Conservation (phyloP, 768 basidiomycete species). For the Russula earlei region DNA sequence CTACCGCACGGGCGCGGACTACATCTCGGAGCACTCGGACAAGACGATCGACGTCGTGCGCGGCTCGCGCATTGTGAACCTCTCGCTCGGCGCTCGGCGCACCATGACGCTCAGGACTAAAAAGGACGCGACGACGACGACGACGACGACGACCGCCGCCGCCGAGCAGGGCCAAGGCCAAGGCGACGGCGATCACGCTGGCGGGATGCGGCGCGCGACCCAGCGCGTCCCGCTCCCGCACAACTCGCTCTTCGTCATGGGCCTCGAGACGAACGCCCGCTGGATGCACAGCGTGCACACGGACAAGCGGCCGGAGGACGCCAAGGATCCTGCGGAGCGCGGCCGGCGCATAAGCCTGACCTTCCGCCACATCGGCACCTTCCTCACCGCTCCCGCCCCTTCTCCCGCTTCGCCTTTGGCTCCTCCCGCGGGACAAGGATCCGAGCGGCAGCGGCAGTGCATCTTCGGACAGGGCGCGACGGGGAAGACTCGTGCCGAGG, state of each 20-base stretch:
- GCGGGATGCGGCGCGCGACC: constrained; percentile 16
- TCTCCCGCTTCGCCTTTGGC: neutral
- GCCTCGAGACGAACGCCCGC: constrained; percentile 56
- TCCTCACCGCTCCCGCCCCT: constrained; percentile 34
- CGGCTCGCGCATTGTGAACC: constrained; percentile 69
- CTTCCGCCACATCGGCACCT: constrained; percentile 72
- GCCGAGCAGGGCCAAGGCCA: no score
- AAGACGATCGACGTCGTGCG: constrained; percentile 77
- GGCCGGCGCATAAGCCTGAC: constrained; percentile 73
- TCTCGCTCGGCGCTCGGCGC: constrained; percentile 71
- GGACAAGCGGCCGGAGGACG: constrained; percentile 52
- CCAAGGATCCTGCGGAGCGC: constrained; percentile 51
- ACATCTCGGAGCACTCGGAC: constrained; percentile 81
- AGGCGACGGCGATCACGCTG: neutral
- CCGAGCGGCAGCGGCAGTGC: constrained; percentile 31
- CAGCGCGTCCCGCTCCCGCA: constrained; percentile 70
- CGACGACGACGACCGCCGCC: neutral
- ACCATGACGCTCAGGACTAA: constrained; percentile 68
- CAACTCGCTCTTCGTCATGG: constrained; percentile 78
- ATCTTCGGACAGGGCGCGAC: constrained; percentile 73
- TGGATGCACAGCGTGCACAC: constrained; percentile 74
- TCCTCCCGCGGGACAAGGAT: neutral
- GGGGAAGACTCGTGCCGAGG: constrained; percentile 47
- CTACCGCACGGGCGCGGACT: constrained; percentile 71
- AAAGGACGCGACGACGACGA: constrained; percentile 29